phyloP scores from a whole-genome alignment of 2,329 filamentous ascomycete genomes.

The Aureobasidium sp. region DNA sequence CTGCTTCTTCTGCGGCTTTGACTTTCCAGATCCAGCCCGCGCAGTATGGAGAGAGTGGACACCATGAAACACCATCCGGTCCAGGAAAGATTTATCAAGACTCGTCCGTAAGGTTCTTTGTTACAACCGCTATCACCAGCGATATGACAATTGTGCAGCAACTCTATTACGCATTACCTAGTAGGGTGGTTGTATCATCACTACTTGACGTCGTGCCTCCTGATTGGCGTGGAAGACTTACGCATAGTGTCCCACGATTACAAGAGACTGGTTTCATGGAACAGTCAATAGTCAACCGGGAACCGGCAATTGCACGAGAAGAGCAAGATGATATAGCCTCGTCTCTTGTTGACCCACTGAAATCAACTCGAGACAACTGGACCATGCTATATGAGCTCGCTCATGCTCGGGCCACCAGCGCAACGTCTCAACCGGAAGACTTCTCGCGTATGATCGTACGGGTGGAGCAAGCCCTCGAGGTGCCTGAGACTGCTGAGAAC shows the following conservation, averaged over 20 bases:
- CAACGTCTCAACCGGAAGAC: not conserved
- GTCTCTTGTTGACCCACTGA: not conserved
- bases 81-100: conserved; percentile 8
- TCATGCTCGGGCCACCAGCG: not conserved
- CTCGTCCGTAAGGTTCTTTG: conserved; percentile 16
- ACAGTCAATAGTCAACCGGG: not conserved
- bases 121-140: conserved; percentile 13
- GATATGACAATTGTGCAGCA: conserved; percentile 16
- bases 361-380: not conserved
- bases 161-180: conserved; percentile 8
- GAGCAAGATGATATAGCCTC: not conserved
- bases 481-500: not conserved
- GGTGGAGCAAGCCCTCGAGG: not conserved
- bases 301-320: not conserved
- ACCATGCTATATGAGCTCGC: conserved; percentile 16
- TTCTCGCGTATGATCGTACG: not conserved
- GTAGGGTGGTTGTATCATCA: not conserved
- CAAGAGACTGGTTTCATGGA: conserved; percentile 20
- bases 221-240: conserved; percentile 19
- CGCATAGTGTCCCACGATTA: conserved; percentile 15
- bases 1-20: not conserved
- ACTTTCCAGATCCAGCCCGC: conserved; percentile 7
- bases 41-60: conserved; percentile 10
- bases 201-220: conserved; percentile 14
- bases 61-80: conserved; percentile 4